Conservation (phyloP, 2,329 filamentous ascomycete species). For the Ceratocystis albifundus region DNA sequence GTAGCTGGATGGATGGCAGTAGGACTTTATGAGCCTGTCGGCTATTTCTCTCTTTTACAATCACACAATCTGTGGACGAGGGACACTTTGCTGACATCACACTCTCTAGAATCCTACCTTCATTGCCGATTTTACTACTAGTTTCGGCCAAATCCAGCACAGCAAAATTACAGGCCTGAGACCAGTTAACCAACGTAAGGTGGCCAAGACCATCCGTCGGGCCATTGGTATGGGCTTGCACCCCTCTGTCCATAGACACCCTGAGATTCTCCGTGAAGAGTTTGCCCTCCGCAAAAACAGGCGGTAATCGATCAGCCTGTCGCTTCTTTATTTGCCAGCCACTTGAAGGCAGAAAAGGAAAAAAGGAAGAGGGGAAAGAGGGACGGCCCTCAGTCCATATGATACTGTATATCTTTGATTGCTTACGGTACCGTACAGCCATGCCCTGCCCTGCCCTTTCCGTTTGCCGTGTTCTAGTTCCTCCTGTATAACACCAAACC, state of each 20-base stretch:
- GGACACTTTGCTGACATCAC: not conserved
- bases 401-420: not conserved
- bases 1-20: slow-evolving; percentile 4
- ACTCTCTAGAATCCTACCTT: slow-evolving; percentile 73
- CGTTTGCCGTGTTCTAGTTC: not conserved
- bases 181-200: slow-evolving; percentile 80
- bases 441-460: too few relatives aligned
- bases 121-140: slow-evolving; percentile 76
- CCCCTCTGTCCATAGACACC: slow-evolving; percentile 82
- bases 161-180: slow-evolving; percentile 65
- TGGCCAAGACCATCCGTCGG: slow-evolving; percentile 84
- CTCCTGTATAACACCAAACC: not conserved
- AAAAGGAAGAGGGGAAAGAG: not conserved
- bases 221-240: slow-evolving; percentile 83
- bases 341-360: too few relatives aligned
- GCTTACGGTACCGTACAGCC: not conserved
- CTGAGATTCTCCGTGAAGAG: slow-evolving; percentile 54
- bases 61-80: not conserved
- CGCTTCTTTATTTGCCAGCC: not conserved
- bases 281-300: slow-evolving; percentile 25
- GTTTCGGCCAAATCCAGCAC: slow-evolving; percentile 75
- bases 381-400: not conserved
- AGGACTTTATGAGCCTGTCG: not conserved
- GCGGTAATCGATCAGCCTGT: slow-evolving; percentile 4
- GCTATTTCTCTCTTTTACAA: not conserved